A percentile compares a stretch with the other conserved stretches of the same genome.
Evolutionary conservation across 1,284 basidiomycete genomes (phyloP).

Genomic region (Cryptococcus sp.): DNA sequence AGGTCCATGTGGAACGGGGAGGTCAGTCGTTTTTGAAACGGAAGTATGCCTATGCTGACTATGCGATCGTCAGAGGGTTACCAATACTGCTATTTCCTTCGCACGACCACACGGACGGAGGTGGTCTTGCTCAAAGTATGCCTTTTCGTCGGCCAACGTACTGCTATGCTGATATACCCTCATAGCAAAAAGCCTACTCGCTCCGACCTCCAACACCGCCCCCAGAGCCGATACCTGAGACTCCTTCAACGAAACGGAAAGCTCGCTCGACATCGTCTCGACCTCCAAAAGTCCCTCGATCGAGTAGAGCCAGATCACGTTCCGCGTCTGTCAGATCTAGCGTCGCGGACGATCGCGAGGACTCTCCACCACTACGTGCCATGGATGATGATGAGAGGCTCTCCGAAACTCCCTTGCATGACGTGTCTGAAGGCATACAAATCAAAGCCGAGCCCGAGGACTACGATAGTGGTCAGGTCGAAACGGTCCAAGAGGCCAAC

Average conservation of each 20-base stretch:
- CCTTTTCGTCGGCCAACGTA: not conserved
- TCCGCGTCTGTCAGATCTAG: constrained; percentile 7
- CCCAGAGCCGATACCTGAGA: constrained; percentile 12
- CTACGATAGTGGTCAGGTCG: not conserved
- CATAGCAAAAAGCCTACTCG: constrained; percentile 43
- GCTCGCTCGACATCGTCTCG: constrained; percentile 6
- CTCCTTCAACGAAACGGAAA: constrained; percentile 25
- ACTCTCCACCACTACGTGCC: constrained; percentile 7
- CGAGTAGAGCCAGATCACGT: constrained; percentile 16
- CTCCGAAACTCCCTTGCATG: not conserved
- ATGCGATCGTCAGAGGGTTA: constrained; percentile 36
- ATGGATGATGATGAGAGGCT: not conserved
- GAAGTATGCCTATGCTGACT: constrained; percentile 10
- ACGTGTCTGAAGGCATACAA: constrained; percentile 21
- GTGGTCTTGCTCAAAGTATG: constrained; percentile 49
- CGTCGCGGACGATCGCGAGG: constrained; percentile 1
- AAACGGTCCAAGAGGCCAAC: constrained; percentile 29
- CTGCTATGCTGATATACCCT: constrained; percentile 5
- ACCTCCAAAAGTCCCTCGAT: constrained; percentile 6
- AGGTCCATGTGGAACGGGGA: constrained; percentile 49
- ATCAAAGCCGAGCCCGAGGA: constrained; percentile 32
- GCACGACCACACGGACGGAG: constrained; percentile 48
- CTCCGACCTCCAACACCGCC: constrained; percentile 42
- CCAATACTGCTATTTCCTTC: constrained; percentile 51
- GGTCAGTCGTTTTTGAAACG: constrained; percentile 18